phyloP scores from a whole-genome alignment of 495 filamentous ascomycete genomes.

The Paragyromitra xinjiangensis region DNA sequence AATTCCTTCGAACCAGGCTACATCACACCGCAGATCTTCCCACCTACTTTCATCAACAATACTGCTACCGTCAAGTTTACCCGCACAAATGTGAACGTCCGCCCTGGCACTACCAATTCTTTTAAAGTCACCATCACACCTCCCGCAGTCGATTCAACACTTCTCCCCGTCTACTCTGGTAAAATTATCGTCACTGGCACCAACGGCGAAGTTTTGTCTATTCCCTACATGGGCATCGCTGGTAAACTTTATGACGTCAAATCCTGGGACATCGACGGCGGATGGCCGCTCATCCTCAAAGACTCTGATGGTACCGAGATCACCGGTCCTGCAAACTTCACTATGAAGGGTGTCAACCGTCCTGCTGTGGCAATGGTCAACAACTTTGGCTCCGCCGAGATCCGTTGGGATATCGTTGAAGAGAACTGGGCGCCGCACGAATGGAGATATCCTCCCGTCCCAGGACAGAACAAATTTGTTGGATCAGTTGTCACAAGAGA shows the following conservation, averaged over 20 bases:
- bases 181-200: constrained; percentile 64
- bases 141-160: constrained; percentile 60
- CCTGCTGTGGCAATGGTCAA: constrained; percentile 57
- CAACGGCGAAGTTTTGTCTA: constrained; percentile 62
- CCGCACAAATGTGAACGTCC: constrained; percentile 46
- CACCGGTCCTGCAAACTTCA: constrained; percentile 59
- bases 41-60: constrained; percentile 50
- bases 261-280: constrained; percentile 59
- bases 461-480: constrained; percentile 54
- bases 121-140: constrained; percentile 61
- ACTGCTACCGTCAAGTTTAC: constrained; percentile 54
- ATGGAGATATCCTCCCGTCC: constrained; percentile 59
- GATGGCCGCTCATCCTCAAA: constrained; percentile 57
- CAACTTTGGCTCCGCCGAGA: constrained; percentile 61
- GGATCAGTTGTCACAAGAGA: constrained; percentile 60
- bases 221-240: constrained; percentile 65
- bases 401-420: constrained; percentile 62
- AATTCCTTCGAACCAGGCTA: constrained; percentile 53
- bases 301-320: constrained; percentile 58
- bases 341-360: constrained; percentile 55
- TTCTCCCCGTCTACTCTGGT: constrained; percentile 65
- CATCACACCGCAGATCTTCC: constrained; percentile 37
- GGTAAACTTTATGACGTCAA: constrained; percentile 61
- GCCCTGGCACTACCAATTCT: constrained; percentile 59
- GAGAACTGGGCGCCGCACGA: constrained; percentile 55